A percentile compares a stretch with the other conserved stretches of the same genome.
Conservation (phyloP, 805 yeast species). For the Candida nanaspora region DNA sequence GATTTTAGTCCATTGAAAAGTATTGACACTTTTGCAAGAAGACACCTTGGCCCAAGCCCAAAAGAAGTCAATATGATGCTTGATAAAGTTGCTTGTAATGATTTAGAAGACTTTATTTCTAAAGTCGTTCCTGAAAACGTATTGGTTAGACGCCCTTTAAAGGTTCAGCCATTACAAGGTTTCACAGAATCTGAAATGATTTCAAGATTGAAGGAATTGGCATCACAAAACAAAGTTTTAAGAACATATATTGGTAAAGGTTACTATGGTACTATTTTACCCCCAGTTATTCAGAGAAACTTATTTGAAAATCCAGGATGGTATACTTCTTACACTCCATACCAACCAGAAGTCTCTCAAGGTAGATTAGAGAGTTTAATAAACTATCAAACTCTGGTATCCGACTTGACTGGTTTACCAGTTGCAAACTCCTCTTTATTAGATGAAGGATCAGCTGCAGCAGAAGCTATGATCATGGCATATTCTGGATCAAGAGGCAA, state of each 20-base stretch:
- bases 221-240: slow-evolving; percentile 65
- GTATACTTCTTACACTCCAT: slow-evolving; percentile 98
- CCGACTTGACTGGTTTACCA: slow-evolving; percentile 90
- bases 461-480: slow-evolving; percentile 89
- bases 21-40: slow-evolving; percentile 79
- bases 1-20: slow-evolving; percentile 5
- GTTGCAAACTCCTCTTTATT: slow-evolving; percentile 90
- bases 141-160: slow-evolving; percentile 58
- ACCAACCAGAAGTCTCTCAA: slow-evolving; percentile 97
- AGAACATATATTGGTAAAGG: slow-evolving; percentile 89
- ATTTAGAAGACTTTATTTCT: slow-evolving; percentile 62
- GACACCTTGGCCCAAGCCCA: slow-evolving; percentile 84
- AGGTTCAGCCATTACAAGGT: slow-evolving; percentile 65
- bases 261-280: slow-evolving; percentile 82
- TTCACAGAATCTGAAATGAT: slow-evolving; percentile 78
- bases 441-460: slow-evolving; percentile 97
- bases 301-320: slow-evolving; percentile 91
- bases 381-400: slow-evolving; percentile 87
- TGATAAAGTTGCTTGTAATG: slow-evolving; percentile 50
- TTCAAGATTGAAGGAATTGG: slow-evolving; percentile 57
- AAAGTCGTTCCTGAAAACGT: slow-evolving; percentile 75
- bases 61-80: slow-evolving; percentile 62
- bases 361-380: slow-evolving; percentile 88
- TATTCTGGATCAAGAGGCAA: slow-evolving; percentile 63
- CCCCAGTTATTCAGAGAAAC: slow-evolving; percentile 91